Conservation (phyloP, 2,329 filamentous ascomycete species). For the Ophiostoma montium region DNA sequence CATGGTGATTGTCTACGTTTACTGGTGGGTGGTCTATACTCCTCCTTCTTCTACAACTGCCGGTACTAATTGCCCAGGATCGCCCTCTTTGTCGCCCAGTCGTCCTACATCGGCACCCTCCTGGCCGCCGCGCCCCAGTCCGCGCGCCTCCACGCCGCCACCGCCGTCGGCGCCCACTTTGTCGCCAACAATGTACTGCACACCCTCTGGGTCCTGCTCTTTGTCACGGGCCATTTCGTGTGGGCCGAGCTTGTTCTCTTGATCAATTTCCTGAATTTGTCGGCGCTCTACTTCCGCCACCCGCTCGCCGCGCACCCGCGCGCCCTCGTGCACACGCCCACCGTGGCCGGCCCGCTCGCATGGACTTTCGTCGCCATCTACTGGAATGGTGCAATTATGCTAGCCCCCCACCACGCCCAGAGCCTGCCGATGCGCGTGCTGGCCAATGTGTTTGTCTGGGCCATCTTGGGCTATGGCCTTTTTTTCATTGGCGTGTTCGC, state of each 20-base stretch:
- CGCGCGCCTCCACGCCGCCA: conserved; percentile 51
- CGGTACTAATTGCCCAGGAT: conserved; percentile 34
- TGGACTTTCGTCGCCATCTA: conserved; percentile 81
- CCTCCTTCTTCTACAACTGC: background rate
- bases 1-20: conserved; percentile 49
- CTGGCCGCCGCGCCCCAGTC: conserved; percentile 45
- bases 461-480: conserved; percentile 58
- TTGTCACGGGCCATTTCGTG: conserved; percentile 61
- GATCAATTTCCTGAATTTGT: conserved; percentile 71
- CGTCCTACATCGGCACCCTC: conserved; percentile 61
- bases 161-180: conserved; percentile 70
- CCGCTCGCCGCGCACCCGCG: conserved; percentile 43
- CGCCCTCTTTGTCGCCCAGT: conserved; percentile 59
- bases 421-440: conserved; percentile 59
- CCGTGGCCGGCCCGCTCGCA: conserved; percentile 62
- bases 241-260: conserved; percentile 63
- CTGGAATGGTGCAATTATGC: conserved; percentile 76
- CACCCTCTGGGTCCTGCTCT: conserved; percentile 71
- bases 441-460: conserved; percentile 82
- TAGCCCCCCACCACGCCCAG: conserved; percentile 53
- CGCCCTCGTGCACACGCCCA: conserved; percentile 57
- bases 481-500: conserved; percentile 65
- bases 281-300: conserved; percentile 68
- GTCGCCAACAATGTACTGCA: conserved; percentile 74
- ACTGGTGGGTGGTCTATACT: no score